Evolutionary conservation across 805 yeast genomes (phyloP).

Genomic region (Candida gorgasii): DNA sequence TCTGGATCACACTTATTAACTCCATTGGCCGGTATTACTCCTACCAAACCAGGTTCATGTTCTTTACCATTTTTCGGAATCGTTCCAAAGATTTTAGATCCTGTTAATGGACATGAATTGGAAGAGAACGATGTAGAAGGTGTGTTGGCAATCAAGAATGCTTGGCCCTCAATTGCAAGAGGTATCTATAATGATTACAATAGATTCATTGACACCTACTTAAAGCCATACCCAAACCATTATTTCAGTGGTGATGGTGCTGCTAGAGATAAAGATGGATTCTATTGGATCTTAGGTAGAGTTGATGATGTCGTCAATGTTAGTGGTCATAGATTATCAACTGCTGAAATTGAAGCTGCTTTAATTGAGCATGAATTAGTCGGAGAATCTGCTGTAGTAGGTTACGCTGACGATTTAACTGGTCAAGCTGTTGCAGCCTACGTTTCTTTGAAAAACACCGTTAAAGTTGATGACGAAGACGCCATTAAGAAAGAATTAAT

Average conservation of each 20-base stretch:
- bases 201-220: conserved; percentile 87
- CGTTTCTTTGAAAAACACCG: conserved; percentile 69
- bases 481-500: conserved; percentile 72
- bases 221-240: conserved; percentile 88
- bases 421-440: conserved; percentile 98
- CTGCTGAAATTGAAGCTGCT: conserved; percentile 96
- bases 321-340: conserved; percentile 96
- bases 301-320: conserved; percentile 98
- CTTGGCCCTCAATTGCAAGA: conserved; percentile 99
- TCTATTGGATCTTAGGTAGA: conserved; percentile 97
- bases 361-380: conserved; percentile 76
- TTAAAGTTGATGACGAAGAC: conserved; percentile 48
- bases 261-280: conserved; percentile 94
- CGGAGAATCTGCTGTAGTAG: conserved; percentile 96
- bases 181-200: conserved; percentile 87
- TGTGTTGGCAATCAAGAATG: conserved; percentile 81
- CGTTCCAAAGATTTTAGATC: conserved; percentile 88
- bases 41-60: conserved; percentile 97
- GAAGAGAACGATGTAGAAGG: conserved; percentile 92
- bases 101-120: conserved; percentile 84
- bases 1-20: conserved; percentile 94
- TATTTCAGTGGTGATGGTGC: conserved; percentile 99
- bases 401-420: conserved; percentile 90
- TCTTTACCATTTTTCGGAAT: conserved; percentile 96
- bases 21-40: conserved; percentile 91